Conservation (phyloP, 2,329 filamentous ascomycete genomes). For the Rutstroemia sydowiana region DNA sequence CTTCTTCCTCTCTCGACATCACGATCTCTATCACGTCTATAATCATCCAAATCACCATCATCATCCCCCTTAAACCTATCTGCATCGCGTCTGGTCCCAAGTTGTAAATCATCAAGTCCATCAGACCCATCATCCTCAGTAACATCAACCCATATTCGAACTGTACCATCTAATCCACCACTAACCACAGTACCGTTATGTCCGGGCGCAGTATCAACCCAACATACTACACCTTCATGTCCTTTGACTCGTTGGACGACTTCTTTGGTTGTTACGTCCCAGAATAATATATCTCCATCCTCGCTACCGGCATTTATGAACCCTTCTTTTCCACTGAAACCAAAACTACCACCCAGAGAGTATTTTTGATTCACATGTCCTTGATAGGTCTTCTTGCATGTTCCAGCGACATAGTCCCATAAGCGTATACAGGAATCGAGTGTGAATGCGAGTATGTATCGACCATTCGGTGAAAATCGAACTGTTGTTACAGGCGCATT, state of each 20-base stretch:
- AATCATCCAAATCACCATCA: conserved; percentile 5
- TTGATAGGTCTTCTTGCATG: conserved; percentile 94
- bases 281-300: conserved; percentile 76
- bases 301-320: conserved; percentile 84
- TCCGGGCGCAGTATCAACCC: conserved; percentile 54
- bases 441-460: conserved; percentile 85
- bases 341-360: conserved; percentile 80
- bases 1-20: conserved; percentile 14
- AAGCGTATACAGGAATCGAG: conserved; percentile 83
- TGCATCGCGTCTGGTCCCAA: conserved; percentile 12
- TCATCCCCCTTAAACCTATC: conserved; percentile 8
- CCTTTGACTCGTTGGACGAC: conserved; percentile 62
- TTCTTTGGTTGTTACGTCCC: conserved; percentile 84
- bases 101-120: conserved; percentile 14
- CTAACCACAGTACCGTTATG: conserved; percentile 48
- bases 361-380: conserved; percentile 81
- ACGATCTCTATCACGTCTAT: not conserved
- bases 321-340: conserved; percentile 46
- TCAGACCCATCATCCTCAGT: conserved; percentile 18
- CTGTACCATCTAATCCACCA: conserved; percentile 53
- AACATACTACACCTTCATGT: conserved; percentile 53
- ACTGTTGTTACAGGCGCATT: conserved; percentile 85
- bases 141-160: conserved; percentile 52
- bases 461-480: conserved; percentile 88
- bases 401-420: conserved; percentile 91